Evolutionary conservation across 495 filamentous ascomycete species (phyloP), one percentile per base, ranked within the genome.

Genomic region (Xylaria intraflava): DNA sequence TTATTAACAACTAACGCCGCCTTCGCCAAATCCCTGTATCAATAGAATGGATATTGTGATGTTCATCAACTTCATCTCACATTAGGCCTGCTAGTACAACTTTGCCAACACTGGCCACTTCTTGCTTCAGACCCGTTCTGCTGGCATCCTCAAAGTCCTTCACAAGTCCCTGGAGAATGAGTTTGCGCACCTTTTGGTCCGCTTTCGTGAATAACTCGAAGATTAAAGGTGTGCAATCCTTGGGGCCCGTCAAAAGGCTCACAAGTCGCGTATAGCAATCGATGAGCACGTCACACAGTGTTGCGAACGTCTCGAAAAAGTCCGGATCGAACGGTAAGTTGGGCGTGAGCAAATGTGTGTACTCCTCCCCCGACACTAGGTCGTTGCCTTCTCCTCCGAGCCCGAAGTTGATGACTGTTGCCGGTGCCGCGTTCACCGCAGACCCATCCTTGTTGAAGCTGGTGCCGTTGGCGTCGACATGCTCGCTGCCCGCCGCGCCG

Each of bases 301-400:
- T 96, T n/a, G 90, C 86, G 69, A 97, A 97, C 0, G 89, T 94
- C 71, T 95, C 89, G 67, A 90, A 94, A 64, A 95, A 99, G 69
- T 99, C 93, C 9, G 92, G 92, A 45, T 97, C 93, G 62, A 99
- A 99, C 0, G 93, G 93, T 46, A 97, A 72, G n/a, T 84, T 85
- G 0, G 94, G 94, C 4, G 90, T 97, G 1, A 93, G 74, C 6
- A 99, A 82, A 67, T 91, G 84, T 0, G 83, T 82, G 58, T 96
- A 99, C 61, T 90, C 86, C 67, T 96, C 92, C 14, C 87, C 80
- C 0, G 78, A 77, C 2, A 82, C 51, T 8, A 82, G 65, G 31
- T 82, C 78, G 67, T 72, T 62, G 68, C 76, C 51, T 57, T 66
- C 42, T 62, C 67, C 58, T 48, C 73, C 64, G 6, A 64, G 47